Evolutionary conservation across 2,329 filamentous ascomycete species (phyloP), one percentile per base, ranked within the genome.

Genomic region (Sclerotinia borealis): DNA sequence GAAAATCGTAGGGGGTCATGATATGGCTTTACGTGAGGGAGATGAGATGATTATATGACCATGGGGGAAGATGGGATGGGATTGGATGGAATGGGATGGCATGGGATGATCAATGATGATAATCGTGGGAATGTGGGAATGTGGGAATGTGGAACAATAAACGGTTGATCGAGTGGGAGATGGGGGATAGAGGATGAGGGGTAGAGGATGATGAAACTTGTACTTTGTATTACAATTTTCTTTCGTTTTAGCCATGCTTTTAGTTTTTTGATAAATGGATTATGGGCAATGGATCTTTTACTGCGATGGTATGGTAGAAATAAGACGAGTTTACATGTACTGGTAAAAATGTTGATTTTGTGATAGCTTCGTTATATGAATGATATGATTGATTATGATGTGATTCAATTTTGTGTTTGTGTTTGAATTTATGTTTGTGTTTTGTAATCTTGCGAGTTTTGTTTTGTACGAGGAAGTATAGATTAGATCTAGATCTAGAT

Each of bases 1-100:
- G 59, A 17, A 66, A 60, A 27, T 50, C 68, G 22, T 70, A 67
- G 58, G 52, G 6, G 8, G n/a, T 17, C 29, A 10, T 41, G 25
- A 41, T 19, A 15, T 7, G 25, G 36, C 4, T 17, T n/a, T 41
- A 19, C 15, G 22, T 19, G 29, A 6, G 17, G 15, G 19, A 43
- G 8, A 45, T 45, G 11, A 15, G 11, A 52, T 52, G 31, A 52
- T 22, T 22, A 15, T 55, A 31, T 29, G 37, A 41, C 3, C 37
- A 41, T 43, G 0, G n/a, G 25, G 39, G 25, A n/a, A n/a, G n/a
- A 43, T 54, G 22, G 4, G 34, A 29, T 6, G 6, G 22, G 25
- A 48, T 17, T 17, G 11, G 13, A 48, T 27, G 45, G 29, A 10
- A 11, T 29, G 1, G n/a, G 34, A 6, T 34, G 39, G n/a, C 8